phyloP scores from a whole-genome alignment of 108 stramenopile species.

The Nitzschia sp. region DNA sequence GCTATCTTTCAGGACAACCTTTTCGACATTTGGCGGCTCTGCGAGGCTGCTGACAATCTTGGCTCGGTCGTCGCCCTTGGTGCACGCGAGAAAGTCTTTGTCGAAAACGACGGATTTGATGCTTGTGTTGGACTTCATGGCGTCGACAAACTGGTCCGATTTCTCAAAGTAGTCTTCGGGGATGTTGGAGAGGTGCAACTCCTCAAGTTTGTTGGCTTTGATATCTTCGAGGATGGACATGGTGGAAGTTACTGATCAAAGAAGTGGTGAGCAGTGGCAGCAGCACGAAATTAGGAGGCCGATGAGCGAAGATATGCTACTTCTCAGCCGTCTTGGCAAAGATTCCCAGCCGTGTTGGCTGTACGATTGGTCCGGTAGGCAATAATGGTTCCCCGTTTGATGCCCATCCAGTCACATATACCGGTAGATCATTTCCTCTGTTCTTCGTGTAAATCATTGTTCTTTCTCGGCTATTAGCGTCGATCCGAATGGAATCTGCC shows the following conservation, averaged over 20 bases:
- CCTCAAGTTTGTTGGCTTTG: not conserved
- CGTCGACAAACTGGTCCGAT: not conserved
- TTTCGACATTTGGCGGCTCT: not conserved
- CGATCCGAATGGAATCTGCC: no score
- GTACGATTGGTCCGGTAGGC: no score
- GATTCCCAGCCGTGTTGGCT: no score
- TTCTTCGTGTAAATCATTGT: no score
- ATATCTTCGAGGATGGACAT: slow-evolving; percentile 11
- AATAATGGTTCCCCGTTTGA: no score
- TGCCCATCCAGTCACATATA: no score
- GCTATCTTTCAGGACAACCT: not conserved
- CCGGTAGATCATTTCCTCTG: no score
- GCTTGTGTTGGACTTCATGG: slow-evolving; percentile 8
- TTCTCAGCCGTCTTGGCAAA: no score
- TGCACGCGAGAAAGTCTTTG: not conserved
- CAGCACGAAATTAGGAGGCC: no score
- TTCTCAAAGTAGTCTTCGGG: slow-evolving; percentile 9
- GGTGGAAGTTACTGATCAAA: not conserved
- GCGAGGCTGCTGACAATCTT: not conserved
- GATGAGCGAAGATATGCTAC: no score
- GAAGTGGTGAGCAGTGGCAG: no score
- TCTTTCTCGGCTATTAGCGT: no score
- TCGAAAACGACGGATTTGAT: slow-evolving; percentile 14
- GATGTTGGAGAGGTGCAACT: slow-evolving; percentile 1
- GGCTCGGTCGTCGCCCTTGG: not conserved